phyloP scores from a whole-genome alignment of 805 yeast genomes.

The Yarrowia deformans region DNA sequence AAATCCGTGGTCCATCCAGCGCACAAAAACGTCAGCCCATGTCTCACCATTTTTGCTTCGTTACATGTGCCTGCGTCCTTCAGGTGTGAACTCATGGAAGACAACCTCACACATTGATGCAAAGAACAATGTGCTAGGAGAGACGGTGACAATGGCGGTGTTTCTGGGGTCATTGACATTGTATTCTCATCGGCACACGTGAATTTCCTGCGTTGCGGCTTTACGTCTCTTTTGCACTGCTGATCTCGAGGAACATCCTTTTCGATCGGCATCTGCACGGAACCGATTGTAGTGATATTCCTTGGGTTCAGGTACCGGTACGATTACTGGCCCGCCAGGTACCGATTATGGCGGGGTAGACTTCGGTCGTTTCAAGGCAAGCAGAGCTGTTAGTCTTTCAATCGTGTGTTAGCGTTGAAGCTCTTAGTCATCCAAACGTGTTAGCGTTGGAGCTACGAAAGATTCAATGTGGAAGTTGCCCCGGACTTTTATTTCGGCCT shows the following conservation, averaged over 20 bases:
- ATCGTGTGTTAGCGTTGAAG: too few species aligned
- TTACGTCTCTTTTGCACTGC: background rate
- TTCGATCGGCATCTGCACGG: constrained; percentile 2
- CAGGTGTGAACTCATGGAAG: background rate
- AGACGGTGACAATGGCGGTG: background rate
- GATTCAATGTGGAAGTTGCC: too few species aligned
- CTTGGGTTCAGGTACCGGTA: background rate
- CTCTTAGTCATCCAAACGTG: too few species aligned
- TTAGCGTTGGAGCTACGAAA: too few species aligned
- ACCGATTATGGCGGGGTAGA: too few species aligned
- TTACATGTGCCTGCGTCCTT: background rate
- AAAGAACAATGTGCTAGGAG: background rate
- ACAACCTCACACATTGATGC: background rate
- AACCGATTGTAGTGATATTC: constrained; percentile 6
- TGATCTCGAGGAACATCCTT: background rate
- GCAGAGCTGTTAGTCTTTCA: too few species aligned
- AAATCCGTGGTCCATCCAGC: too few species aligned
- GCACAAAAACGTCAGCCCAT: constrained; percentile 5
- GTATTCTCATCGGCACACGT: background rate
- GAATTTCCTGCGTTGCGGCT: constrained; percentile 13
- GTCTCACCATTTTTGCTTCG: background rate
- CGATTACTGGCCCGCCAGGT: too few species aligned
- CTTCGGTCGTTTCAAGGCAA: too few species aligned
- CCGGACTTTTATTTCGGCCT: too few species aligned
- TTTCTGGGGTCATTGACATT: background rate